Base-by-base conservation (phyloP, 163 green algal species). In the Chlorella variabilis region DNA sequence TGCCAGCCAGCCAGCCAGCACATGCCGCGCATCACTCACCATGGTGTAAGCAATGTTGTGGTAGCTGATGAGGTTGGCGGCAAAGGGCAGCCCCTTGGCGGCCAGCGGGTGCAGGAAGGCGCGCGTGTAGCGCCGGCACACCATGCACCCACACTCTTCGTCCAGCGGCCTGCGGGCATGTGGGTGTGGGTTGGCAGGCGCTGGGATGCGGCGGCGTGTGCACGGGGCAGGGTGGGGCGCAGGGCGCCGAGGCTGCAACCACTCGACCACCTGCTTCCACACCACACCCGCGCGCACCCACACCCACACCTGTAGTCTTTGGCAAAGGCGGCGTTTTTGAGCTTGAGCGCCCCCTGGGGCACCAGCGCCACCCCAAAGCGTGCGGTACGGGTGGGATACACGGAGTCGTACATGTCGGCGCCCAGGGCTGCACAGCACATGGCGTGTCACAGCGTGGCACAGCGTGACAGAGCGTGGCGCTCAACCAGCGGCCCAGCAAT, bases 381-480 rank as follows among this genome's bases (percentile, higher is more conserved):
- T 2, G 94, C 96, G 1, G 96, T 99, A 11, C 96, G 88, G 0
- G 96, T 98, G 25, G 96, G 96, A 78, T 98, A 99, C 23, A 99
- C 96, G 27, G 78, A 93, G 85, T 99, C 96, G 81, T 96, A 98
- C 96, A 99, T 98, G 91, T 99, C 96, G 0, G 95, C 96, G 0
- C 96, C 96, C 49, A 99, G 90, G 4, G 95, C 96, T 42, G 75
- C 34, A n/a, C 17, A 34, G 65, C 36, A 31, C 34, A 31, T 18
- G 49, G 67, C 34, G 29, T 54, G 45, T 11, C 45, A 54, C 11
- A n/a, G 45, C 45, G 15, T 54, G 45, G 34, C 34, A 31, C 11
- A 71, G 67, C 34, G 29, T 54, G 45, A 15, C 45, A 54, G 45
- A n/a, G 45, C 45, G 15, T 54, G 45, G 15, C 45, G 45, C 15